Base-by-base conservation (phyloP, 331 rosid genomes). In the Saraca asoca region DNA sequence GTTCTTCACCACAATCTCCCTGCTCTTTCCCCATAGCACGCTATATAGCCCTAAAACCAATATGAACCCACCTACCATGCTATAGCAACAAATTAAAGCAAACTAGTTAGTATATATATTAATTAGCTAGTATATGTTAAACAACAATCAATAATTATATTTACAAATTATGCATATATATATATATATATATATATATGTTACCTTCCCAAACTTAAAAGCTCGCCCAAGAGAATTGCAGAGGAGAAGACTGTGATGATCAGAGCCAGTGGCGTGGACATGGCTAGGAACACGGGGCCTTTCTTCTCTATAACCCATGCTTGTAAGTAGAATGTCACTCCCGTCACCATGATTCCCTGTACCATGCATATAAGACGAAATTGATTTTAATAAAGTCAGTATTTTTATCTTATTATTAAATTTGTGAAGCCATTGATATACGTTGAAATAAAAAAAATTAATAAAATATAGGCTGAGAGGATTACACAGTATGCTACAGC, bases 241-340 rank as follows among this genome's bases (percentile, higher is more conserved):
- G 95, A 88, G 60, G 65, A 60, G 14, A 85, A 13, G 2, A 82
- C 71, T 20, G 97, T 91, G 7, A 91, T 84, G 72, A 85, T 58
- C 2, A 91, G 75, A 51, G 86, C 67, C 20, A 88, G 49, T 20
- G 97, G 97, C 0, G 91, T 85, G 14, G 89, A 88, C 93, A 84
- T 85, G 55, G 95, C 88, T 2, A 85, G 71, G 70, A 85, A 88
- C 72, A 91, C 95, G 0, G 97, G 97, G 37, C 95, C 97, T 74
- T 82, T 85, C 79, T 83, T 88, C 79, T 85, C 93, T 62, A 91
- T 77, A 0, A 85, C 79, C 90, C 93, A 91, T 55, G 97, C 76
- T 78, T 88, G 95, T 43, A 87, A 75, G 75, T 74, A 84, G 71
- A 76, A 91, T 35, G 93, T 72, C 5, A 88, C 77, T 5, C 89